Percentiles rank a stretch among this genome's conserved stretches.
Evolutionary conservation across 441 rosid genomes (phyloP).

Genomic region (Gossypium lobatum): DNA sequence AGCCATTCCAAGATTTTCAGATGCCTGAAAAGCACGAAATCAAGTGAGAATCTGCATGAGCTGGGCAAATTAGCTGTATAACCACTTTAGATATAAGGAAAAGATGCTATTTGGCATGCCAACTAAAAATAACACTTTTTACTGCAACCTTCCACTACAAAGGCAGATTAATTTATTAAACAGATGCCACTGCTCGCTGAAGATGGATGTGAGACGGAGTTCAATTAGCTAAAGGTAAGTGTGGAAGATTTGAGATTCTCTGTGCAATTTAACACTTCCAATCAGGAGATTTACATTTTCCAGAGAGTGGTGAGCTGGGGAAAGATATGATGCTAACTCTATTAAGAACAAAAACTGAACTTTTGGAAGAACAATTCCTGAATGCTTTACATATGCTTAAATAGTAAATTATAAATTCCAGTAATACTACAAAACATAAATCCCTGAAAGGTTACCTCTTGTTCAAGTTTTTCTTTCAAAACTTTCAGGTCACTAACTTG

Average conservation of each 20-base stretch:
- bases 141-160: not conserved
- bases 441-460: conserved; percentile 54
- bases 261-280: not conserved
- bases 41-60: conserved; percentile 13
- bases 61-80: not conserved
- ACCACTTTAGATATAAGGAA: conserved; percentile 2
- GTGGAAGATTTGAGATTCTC: not conserved
- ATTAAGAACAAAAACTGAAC: not conserved
- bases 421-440: not conserved
- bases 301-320: not conserved
- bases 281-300: not conserved
- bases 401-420: not conserved
- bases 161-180: not conserved
- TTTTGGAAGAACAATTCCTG: not conserved
- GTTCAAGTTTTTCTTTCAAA: conserved; percentile 80
- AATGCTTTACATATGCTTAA: not conserved
- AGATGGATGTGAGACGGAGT: not conserved
- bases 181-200: not conserved
- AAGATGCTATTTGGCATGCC: not conserved
- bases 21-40: conserved; percentile 46
- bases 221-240: not conserved
- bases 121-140: conserved; percentile 5
- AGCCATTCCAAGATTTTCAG: conserved; percentile 95
- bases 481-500: conserved; percentile 57
- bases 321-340: not conserved